Base-by-base conservation (phyloP, 1,139 yeast species). In the Zhuliangozyma parablackwelliae region DNA sequence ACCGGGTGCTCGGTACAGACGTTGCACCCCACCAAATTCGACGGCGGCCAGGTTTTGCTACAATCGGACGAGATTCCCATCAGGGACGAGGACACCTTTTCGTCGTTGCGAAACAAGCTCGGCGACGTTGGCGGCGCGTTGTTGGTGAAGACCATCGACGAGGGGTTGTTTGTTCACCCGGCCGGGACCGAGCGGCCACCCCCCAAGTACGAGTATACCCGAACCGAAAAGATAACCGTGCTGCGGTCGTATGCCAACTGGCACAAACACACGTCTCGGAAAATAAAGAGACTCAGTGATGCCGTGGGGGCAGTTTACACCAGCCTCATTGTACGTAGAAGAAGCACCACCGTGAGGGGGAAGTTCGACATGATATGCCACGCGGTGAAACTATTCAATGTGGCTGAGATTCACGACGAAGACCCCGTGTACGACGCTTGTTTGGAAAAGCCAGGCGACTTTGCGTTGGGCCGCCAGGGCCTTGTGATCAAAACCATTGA, bases 1-100 rank as follows among this genome's bases (percentile, higher is more conserved):
- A 82, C 97, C 0, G 98, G 98, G 0, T 95, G 88, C 9, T 78
- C 97, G 0, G 75, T 94, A 0, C 99, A 92, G 56, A 86, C 96
- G 0, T 59, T 92, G 13, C 96, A 92, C 54, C 96, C 97, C 0
- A 74, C 83, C 1, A 73, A 81, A 52, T 92, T 92, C 51, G 99
- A 92, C 50, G 70, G 65, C 31, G 99, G 99, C 1, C 66, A 70
- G 6, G 73, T 92, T 0, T 54, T 92, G 1, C 56, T 69, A n/a
- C 94, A 83, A 47, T 70, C 85, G 1, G 56, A 55, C 0, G 66
- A 58, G 26, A 46, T 78, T 0, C 49, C 57, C 0, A 64, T 82
- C 2, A 30, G 39, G 9, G 44, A 53, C 16, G 30, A 56, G 29
- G 86, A 80, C 37, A 69, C 76, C 9, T 57, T 73, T 11, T 40